These are phyloP conservation scores for Aegilops speltoides DNA, from an alignment of 176 grass and related monocot genomes.

Conservation along the genomic window DNA sequence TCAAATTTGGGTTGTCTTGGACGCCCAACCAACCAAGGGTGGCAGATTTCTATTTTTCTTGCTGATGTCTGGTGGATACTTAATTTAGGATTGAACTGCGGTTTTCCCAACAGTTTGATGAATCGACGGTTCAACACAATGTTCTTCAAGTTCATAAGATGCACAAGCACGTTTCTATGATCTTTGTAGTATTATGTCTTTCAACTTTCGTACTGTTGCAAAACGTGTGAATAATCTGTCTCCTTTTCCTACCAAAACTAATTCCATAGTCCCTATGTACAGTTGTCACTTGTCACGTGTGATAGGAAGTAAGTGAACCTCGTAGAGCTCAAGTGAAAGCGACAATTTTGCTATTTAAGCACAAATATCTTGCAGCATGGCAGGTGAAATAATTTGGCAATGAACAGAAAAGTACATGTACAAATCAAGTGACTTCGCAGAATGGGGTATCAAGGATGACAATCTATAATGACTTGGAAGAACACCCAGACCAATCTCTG, in stretches of 20 bases:
- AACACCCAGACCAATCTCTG: background rate
- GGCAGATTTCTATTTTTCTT: too few species aligned
- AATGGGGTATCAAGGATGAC: background rate
- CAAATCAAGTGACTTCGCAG: background rate
- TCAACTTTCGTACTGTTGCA: background rate
- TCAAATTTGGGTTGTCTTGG: too few species aligned
- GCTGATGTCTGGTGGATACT: too few species aligned
- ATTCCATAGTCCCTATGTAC: background rate
- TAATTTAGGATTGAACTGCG: background rate
- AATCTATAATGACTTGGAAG: background rate
- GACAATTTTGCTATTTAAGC: too few species aligned
- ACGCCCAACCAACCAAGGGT: too few species aligned
- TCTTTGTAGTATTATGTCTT: background rate
- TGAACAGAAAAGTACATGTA: background rate
- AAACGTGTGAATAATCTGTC: background rate
- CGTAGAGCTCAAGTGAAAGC: background rate
- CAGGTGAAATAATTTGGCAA: background rate
- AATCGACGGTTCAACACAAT: background rate
- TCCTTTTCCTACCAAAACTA: background rate
- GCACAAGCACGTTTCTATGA: background rate
- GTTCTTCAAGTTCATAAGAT: background rate
- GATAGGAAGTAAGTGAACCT: background rate
- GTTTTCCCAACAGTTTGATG: background rate
- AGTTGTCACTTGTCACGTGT: slow-evolving; percentile 1
- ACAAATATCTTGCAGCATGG: background rate